Percentiles rank a stretch among this genome's conserved stretches.
These are phyloP conservation scores for Beauveria australis DNA, from an alignment of 2,329 filamentous ascomycete genomes.

Conservation along the genomic window DNA sequence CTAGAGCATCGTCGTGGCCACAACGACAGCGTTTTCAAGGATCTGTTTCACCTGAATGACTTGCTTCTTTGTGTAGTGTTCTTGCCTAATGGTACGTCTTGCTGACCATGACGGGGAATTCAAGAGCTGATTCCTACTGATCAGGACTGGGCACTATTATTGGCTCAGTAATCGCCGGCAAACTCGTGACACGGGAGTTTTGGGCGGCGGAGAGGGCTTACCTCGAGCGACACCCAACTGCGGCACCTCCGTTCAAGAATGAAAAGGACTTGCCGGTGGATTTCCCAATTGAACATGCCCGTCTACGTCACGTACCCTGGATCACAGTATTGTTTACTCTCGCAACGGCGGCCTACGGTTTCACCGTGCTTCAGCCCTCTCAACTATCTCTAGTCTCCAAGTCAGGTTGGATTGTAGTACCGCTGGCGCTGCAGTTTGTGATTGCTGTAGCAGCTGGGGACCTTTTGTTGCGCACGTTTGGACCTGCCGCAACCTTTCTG, in stretches of 20 bases:
- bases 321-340: not conserved
- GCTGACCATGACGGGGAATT: not conserved
- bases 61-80: not conserved
- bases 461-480: not conserved
- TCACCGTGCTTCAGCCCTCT: not conserved
- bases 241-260: not conserved
- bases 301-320: not conserved
- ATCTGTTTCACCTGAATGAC: not conserved
- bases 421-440: not conserved
- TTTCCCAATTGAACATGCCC: not conserved
- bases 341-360: not conserved
- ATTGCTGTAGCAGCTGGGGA: not conserved
- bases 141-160: not conserved
- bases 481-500: slow-evolving; percentile 5
- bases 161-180: not conserved
- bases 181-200: not conserved
- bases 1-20: not conserved
- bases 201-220: not conserved
- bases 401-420: not conserved
- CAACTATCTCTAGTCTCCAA: not conserved
- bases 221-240: not conserved
- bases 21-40: not conserved
- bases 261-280: not conserved
- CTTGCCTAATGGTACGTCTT: not conserved
- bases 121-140: not conserved